Evolutionary conservation across 768 basidiomycete species (phyloP).

Genomic region (Grammothele lineata): DNA sequence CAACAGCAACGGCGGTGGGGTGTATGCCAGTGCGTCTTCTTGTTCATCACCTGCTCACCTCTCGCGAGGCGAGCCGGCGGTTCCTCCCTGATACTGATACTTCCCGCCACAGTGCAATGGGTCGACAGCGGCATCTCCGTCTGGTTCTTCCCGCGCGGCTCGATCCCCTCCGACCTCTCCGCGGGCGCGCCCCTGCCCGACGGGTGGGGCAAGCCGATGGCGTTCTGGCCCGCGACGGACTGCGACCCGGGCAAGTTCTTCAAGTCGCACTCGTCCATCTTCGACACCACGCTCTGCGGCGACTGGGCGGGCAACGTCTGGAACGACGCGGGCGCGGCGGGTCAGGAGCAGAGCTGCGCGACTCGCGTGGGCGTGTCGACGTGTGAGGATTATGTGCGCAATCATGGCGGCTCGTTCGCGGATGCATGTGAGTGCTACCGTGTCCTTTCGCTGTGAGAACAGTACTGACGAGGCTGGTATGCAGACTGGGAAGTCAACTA

Average conservation of each 20-base stretch:
- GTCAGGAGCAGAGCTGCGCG: constrained; percentile 88
- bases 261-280: constrained; percentile 69
- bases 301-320: constrained; percentile 88
- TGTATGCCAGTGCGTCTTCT: constrained; percentile 75
- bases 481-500: constrained; percentile 79
- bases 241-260: constrained; percentile 83
- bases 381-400: constrained; percentile 73
- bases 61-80: background rate
- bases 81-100: background rate
- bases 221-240: constrained; percentile 68
- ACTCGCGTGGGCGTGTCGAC: constrained; percentile 79
- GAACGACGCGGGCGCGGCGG: constrained; percentile 66
- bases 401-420: constrained; percentile 62
- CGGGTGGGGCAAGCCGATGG: constrained; percentile 74
- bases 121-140: constrained; percentile 69
- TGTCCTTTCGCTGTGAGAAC: background rate
- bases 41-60: background rate
- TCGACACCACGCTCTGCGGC: constrained; percentile 89
- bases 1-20: constrained; percentile 79
- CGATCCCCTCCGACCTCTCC: constrained; percentile 74
- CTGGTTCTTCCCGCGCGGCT: constrained; percentile 76
- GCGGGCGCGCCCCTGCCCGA: constrained; percentile 64
- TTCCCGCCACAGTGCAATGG: constrained; percentile 60
- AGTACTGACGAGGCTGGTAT: background rate
- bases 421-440: constrained; percentile 64